These are phyloP conservation scores for Eucalyptus microcorys DNA, from an alignment of 345 rosid genomes.

Conservation along the genomic window DNA sequence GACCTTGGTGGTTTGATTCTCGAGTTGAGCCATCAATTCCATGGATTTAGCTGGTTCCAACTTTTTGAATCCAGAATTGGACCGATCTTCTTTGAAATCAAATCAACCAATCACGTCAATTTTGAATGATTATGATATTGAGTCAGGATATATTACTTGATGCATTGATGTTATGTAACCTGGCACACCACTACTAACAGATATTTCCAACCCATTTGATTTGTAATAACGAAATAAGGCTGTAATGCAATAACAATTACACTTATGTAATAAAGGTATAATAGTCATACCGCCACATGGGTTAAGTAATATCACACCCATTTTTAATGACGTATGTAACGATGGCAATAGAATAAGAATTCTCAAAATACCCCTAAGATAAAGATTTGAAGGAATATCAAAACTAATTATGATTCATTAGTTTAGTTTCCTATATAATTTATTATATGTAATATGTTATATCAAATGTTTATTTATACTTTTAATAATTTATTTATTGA, in stretches of 20 bases:
- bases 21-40: not conserved
- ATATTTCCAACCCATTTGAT: not conserved
- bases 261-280: too few relatives aligned
- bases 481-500: not conserved
- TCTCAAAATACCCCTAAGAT: too few relatives aligned
- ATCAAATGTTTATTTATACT: not conserved
- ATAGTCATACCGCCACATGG: too few relatives aligned
- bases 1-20: not conserved
- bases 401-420: not conserved
- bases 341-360: too few relatives aligned
- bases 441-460: not conserved
- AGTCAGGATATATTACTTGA: not conserved
- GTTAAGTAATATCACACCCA: too few relatives aligned
- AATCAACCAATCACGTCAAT: not conserved
- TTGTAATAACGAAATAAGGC: not conserved
- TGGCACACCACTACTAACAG: rapidly evolving
- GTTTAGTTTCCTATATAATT: not conserved
- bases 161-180: not conserved
- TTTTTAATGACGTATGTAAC: too few relatives aligned
- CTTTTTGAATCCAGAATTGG: not conserved
- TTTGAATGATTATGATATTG: not conserved
- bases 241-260: not conserved
- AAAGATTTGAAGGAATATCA: too few relatives aligned
- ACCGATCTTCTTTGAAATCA: not conserved
- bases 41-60: not conserved